A percentile compares a stretch with the other conserved stretches of the same genome.
Evolutionary conservation across 1,284 basidiomycete species (phyloP).

Genomic region (Ustilago xerochloae): DNA sequence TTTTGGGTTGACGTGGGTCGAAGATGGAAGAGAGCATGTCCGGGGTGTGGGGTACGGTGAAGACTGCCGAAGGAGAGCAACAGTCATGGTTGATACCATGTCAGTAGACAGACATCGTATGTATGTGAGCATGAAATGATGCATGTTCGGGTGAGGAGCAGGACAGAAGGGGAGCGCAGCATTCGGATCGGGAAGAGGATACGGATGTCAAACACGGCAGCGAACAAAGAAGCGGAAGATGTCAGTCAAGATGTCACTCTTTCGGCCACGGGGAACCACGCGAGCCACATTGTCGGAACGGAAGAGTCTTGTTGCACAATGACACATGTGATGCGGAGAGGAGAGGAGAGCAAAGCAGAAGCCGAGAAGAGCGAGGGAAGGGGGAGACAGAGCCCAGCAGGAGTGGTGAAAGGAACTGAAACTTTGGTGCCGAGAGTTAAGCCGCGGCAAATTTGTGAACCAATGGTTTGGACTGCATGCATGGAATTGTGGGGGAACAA

Average conservation of each 20-base stretch:
- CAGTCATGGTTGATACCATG: not conserved
- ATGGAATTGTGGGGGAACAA: slow-evolving; percentile 20
- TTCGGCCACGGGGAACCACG: too few relatives aligned
- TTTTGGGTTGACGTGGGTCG: slow-evolving; percentile 87
- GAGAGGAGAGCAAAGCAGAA: not conserved
- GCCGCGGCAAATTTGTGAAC: slow-evolving; percentile 31
- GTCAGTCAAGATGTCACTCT: not conserved
- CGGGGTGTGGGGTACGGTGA: slow-evolving; percentile 92
- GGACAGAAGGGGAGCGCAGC: not conserved
- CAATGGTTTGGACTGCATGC: slow-evolving; percentile 5
- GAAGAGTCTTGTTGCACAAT: too few relatives aligned
- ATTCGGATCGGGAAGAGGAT: slow-evolving; percentile 12
- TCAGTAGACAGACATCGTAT: not conserved
- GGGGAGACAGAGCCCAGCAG: not conserved
- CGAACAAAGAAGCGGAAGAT: not conserved
- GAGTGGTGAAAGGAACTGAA: not conserved
- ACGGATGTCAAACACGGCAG: slow-evolving; percentile 5
- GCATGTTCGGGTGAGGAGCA: slow-evolving; percentile 3
- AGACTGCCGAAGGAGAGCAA: slow-evolving; percentile 74
- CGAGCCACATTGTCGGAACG: too few relatives aligned
- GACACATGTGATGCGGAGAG: not conserved
- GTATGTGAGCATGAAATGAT: too few relatives aligned
- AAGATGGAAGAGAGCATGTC: slow-evolving; percentile 92
- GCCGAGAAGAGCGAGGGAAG: not conserved
- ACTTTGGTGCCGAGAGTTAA: slow-evolving; percentile 20